Conservation (phyloP, 2,329 filamentous ascomycete genomes). For the Fusarium nodosum region DNA sequence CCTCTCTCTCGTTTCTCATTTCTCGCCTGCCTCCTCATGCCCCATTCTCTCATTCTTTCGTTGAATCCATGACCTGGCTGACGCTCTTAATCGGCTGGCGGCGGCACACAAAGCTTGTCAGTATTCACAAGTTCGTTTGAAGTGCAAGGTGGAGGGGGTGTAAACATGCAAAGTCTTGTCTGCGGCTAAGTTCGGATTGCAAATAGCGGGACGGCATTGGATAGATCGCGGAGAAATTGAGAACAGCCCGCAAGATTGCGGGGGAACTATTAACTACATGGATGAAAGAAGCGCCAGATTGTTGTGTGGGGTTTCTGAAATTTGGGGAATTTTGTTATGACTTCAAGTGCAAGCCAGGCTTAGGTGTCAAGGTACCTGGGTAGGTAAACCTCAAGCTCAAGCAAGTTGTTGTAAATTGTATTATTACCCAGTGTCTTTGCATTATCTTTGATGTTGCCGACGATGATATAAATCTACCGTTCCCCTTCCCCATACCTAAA, state of each 20-base stretch:
- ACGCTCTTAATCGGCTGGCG: slow-evolving; percentile 48
- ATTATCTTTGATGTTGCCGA: not conserved
- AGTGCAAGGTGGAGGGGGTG: slow-evolving; percentile 24
- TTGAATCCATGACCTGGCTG: slow-evolving; percentile 28
- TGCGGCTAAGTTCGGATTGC: slow-evolving; percentile 52
- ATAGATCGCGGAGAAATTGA: slow-evolving; percentile 31
- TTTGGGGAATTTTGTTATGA: slow-evolving; percentile 19
- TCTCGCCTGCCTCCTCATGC: slow-evolving; percentile 20
- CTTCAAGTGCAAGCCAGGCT: not conserved
- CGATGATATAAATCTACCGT: not conserved
- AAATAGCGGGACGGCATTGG: slow-evolving; percentile 48
- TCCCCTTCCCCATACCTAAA: not conserved
- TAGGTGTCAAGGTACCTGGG: too few species aligned
- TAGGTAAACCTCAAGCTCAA: not conserved
- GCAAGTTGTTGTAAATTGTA: slow-evolving; percentile 1
- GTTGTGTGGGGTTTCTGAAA: slow-evolving; percentile 35
- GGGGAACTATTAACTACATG: slow-evolving; percentile 18
- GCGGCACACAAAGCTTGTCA: slow-evolving; percentile 49
- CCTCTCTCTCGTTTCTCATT: slow-evolving; percentile 11
- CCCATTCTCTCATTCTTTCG: slow-evolving; percentile 22
- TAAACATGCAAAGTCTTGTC: slow-evolving; percentile 14
- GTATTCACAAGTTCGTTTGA: slow-evolving; percentile 28
- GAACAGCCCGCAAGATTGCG: slow-evolving; percentile 21
- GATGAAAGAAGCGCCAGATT: slow-evolving; percentile 2
- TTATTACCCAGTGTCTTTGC: not conserved